Percentiles rank a stretch among this genome's conserved stretches.
Evolutionary conservation across 108 stramenopile species (phyloP).

Genomic region (Cyclostephanos invisitatus): DNA sequence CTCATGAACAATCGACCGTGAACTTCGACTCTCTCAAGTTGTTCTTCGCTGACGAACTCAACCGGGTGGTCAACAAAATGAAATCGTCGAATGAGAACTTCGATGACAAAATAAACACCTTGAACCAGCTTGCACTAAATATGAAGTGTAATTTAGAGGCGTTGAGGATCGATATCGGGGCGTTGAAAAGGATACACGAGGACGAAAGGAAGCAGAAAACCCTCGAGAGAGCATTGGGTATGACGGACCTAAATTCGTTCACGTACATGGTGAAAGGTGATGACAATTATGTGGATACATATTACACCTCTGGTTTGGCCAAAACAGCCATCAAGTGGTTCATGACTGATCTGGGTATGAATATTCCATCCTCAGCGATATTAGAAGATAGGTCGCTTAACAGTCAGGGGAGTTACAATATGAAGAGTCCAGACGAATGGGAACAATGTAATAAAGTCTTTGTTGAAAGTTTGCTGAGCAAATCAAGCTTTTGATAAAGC

Average conservation of each 20-base stretch:
- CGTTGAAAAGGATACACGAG: neutral
- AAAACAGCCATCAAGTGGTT: neutral
- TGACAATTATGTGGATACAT: neutral
- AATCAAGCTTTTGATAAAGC: conserved; percentile 3
- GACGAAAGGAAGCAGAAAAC: neutral
- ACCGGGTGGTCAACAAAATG: conserved; percentile 8
- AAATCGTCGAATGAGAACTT: conserved; percentile 23
- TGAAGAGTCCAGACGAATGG: too few species aligned
- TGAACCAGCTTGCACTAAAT: conserved; percentile 3
- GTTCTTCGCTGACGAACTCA: conserved; percentile 16
- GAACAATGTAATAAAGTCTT: neutral
- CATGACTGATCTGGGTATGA: neutral
- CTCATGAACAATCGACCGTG: conserved; percentile 10
- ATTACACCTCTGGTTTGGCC: neutral
- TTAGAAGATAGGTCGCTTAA: too few species aligned
- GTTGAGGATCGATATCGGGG: neutral
- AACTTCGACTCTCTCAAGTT: conserved; percentile 25
- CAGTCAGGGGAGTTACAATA: too few species aligned
- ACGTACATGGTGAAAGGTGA: neutral
- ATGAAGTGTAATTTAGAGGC: too few species aligned
- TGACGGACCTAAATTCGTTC: neutral
- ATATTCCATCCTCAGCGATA: neutral
- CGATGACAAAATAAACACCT: conserved; percentile 17
- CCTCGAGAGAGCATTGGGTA: neutral
- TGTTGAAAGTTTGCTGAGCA: neutral